Base-by-base conservation (phyloP, 345 rosid species). In the Gossypium anomalum region DNA sequence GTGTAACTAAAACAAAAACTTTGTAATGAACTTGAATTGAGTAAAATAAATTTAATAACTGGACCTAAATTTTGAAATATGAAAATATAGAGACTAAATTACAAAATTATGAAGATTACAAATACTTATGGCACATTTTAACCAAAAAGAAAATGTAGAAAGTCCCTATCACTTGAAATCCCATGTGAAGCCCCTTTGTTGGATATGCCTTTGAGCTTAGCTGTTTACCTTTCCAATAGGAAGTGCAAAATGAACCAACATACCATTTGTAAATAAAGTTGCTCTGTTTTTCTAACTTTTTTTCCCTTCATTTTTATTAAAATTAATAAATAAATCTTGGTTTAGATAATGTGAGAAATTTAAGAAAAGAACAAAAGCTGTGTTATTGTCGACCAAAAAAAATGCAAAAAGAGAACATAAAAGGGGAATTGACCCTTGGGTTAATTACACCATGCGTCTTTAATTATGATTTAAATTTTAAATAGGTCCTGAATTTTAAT, bases 161-260 rank as follows among this genome's bases (percentile, higher is more conserved):
- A 71, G 34, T 11, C 60, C 48, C 29, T 74, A 67, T 67, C 82
- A 75, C 77, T 81, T 38, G 6, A 38, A 64, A 4, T 78, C 41
- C 82, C 85, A 80, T 70, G 85, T 82, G 87, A 78, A 74, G 63
- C 63, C 61, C 38, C 38, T 29, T 29, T 29, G 38, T 4, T 3
- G 38, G 38, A 29, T 29, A 29, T 4, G 6, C 38, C 81, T 45
- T 70, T 60, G 77, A 34, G 41, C 41, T 34, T 34, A 34, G 41
- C 41, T 34, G 41, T 34, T 34, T 34, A 34, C 68, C 79, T 81
- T 81, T 79, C 10, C 29, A 77, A 72, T 8, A 63, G 52, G 20
- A 75, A 80, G 72, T 73, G 75, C 78, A 71, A 2, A 73, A 38
- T 48, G 57, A 75, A 64, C 70, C 72, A 13, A 14, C 75, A 75